phyloP scores from a whole-genome alignment of 148 eudicot species.

The Silene uniflora region DNA sequence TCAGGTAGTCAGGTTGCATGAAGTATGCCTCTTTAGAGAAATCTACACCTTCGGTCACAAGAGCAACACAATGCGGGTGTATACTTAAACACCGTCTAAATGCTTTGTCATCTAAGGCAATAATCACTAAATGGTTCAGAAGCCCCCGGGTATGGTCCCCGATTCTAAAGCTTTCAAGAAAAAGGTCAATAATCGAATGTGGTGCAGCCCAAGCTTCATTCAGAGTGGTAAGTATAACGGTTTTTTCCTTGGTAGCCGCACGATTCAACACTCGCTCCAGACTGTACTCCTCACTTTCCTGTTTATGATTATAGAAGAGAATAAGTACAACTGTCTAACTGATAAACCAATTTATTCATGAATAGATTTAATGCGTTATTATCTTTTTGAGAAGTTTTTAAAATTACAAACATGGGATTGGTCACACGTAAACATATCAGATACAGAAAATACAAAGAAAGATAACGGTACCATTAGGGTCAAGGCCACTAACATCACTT shows the following conservation, averaged over 20 bases:
- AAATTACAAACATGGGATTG: neutral
- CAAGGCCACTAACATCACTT: neutral
- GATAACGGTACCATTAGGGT: neutral
- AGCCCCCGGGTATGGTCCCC: constrained; percentile 41
- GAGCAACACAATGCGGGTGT: constrained; percentile 46
- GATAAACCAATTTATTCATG: neutral
- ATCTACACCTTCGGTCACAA: constrained; percentile 43
- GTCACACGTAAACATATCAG: neutral
- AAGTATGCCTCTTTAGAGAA: constrained; percentile 54
- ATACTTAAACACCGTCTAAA: constrained; percentile 41
- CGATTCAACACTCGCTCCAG: constrained; percentile 47
- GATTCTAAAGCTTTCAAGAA: constrained; percentile 56
- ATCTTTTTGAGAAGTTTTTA: neutral
- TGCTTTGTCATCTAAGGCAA: constrained; percentile 53
- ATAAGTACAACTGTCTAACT: neutral
- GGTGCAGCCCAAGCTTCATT: constrained; percentile 61
- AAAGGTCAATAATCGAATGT: constrained; percentile 43
- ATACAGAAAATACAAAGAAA: neutral
- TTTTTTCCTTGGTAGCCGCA: constrained; percentile 48
- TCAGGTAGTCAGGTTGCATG: constrained; percentile 52
- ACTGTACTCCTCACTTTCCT: constrained; percentile 44
- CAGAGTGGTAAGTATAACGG: constrained; percentile 48
- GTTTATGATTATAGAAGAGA: neutral
- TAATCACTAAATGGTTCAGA: constrained; percentile 50
- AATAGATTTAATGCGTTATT: neutral